Conservation (phyloP, 805 yeast species). For the Hanseniaspora jakobsenii region DNA sequence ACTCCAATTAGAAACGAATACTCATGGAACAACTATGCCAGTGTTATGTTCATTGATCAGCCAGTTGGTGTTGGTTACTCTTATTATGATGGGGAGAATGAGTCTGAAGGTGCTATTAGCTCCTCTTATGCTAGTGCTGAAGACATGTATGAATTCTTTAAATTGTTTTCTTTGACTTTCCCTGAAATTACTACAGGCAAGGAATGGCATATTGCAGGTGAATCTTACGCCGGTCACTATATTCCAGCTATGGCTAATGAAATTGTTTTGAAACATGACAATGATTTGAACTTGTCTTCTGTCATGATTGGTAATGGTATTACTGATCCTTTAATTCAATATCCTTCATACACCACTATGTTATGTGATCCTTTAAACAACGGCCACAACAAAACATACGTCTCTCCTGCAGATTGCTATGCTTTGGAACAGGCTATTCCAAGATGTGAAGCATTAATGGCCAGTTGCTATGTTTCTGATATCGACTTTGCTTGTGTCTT, state of each 20-base stretch:
- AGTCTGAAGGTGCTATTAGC: conserved; percentile 31
- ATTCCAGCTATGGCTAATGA: conserved; percentile 58
- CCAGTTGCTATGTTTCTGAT: conserved; percentile 51
- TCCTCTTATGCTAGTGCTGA: conserved; percentile 72
- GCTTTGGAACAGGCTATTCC: conserved; percentile 50
- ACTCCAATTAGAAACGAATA: conserved; percentile 67
- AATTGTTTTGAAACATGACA: conserved; percentile 31
- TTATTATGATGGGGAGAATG: conserved; percentile 30
- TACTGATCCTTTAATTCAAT: conserved; percentile 72
- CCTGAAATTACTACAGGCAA: conserved; percentile 47
- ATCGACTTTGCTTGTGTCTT: conserved; percentile 70
- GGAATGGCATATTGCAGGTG: conserved; percentile 68
- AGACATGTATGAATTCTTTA: conserved; percentile 76
- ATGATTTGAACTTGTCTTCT: conserved; percentile 58
- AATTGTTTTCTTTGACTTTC: conserved; percentile 70
- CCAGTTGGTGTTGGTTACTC: conserved; percentile 91
- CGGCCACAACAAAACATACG: conserved; percentile 63
- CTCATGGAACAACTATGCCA: conserved; percentile 87
- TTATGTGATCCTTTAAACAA: conserved; percentile 68
- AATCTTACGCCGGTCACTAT: conserved; percentile 76
- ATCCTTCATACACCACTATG: conserved; percentile 77
- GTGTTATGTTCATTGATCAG: conserved; percentile 83
- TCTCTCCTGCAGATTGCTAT: conserved; percentile 52
- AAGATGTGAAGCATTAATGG: conserved; percentile 50
- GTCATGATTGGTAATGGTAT: conserved; percentile 88